Conservation (phyloP, 352 stramenopile species). For the Thalassiosira hispida region DNA sequence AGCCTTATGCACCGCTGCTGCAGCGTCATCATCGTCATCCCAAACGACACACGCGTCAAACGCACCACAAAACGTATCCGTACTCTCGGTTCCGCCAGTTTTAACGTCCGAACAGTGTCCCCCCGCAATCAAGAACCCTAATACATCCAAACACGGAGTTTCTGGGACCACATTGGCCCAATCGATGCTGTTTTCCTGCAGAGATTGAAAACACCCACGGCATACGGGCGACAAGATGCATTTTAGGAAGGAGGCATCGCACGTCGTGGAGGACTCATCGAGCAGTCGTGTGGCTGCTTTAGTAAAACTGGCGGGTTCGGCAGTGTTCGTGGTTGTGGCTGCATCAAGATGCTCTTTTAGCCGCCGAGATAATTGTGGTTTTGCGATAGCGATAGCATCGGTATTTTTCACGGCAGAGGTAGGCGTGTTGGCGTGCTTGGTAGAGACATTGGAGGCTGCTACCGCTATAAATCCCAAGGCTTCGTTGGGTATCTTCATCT, state of each 20-base stretch:
- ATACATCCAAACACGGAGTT: conserved; percentile 62
- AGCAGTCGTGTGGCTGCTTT: not conserved
- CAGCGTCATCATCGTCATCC: conserved; percentile 52
- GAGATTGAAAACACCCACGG: conserved; percentile 62
- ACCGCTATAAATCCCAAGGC: conserved; percentile 18
- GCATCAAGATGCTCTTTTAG: not conserved
- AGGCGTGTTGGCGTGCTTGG: conserved; percentile 6
- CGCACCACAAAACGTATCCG: conserved; percentile 68
- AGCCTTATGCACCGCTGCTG: not conserved
- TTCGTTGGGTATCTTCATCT: conserved; percentile 34
- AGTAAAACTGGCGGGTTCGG: not conserved
- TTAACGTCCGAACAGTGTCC: conserved; percentile 59
- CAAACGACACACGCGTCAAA: conserved; percentile 79
- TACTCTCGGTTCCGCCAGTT: conserved; percentile 25
- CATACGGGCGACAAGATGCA: conserved; percentile 71
- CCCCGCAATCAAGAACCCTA: conserved; percentile 52
- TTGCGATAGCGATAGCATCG: not conserved
- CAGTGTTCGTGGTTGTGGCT: not conserved
- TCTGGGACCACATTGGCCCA: conserved; percentile 70
- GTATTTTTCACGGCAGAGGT: not conserved
- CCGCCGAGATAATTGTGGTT: not conserved
- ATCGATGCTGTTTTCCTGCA: conserved; percentile 71
- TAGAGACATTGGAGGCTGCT: conserved; percentile 17
- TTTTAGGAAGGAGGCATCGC: conserved; percentile 88
- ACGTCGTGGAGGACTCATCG: conserved; percentile 38